Evolutionary conservation across 1,139 yeast species (phyloP), one percentile per base, ranked within the genome.

Genomic region (Blastobotrys malaysiensis): DNA sequence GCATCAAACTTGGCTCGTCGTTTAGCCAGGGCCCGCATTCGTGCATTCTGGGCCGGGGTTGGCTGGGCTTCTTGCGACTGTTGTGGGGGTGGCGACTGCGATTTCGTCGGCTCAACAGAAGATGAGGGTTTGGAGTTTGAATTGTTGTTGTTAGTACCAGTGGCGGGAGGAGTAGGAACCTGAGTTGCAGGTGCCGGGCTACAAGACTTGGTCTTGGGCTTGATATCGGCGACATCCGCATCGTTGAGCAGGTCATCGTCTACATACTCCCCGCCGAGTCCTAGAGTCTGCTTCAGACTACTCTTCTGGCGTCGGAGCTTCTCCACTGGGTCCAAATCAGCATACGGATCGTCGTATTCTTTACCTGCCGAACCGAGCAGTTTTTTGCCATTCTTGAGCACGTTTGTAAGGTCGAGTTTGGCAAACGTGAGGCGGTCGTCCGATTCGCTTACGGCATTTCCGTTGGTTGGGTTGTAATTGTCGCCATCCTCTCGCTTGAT

Each of bases 11-110:
- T 90, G 1, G 97, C 96, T 65, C 86, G 83, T 64, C 99, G 80
- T 65, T 88, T 88, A 43, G 96, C 97, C 87, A 93, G 84, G 2
- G 97, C 97, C 60, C 90, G 81, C 73, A 90, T 78, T 67, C 98
- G 78, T 0, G 99, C 97, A 56, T 88, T 86, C 46, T 66, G 63
- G 3, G 63, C 59, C 20, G 60, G 60, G 1, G 60, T 46, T 2
- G 46, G 58, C 54, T 21, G 61, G 48, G 24, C 51, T 59, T 43
- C 31, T 19, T 31, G 48, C 19, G 24, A n/a, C 39, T 4, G 50
- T 9, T 13, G 39, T 31, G 39, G 39, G 5, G 39, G 39, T 7
- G 39, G 39, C 7, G 39, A 31, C 16, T 31, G 39, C 39, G 39
- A 31, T 31, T 31, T 31, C 3, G 39, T 46, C 14, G 49, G 48